Evolutionary conservation across 768 basidiomycete genomes (phyloP).

Genomic region (Lactarius vividus): DNA sequence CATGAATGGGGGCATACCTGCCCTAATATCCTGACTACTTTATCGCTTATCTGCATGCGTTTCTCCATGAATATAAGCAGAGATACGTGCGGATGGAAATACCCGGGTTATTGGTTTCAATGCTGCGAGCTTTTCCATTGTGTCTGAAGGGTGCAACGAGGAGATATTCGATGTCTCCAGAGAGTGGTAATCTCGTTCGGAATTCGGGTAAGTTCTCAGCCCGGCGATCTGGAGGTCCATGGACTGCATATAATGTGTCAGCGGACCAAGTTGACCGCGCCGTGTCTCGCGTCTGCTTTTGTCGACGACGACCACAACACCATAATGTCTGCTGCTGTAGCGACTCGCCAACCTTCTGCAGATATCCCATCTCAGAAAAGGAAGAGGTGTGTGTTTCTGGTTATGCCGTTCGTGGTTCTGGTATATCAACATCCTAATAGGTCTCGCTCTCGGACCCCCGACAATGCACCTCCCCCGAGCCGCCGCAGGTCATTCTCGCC

Average conservation of each 20-base stretch:
- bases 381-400: conserved; percentile 17
- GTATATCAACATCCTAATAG: conserved; percentile 24
- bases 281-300: not conserved
- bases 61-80: conserved; percentile 3
- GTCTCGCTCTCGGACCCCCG: conserved; percentile 36
- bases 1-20: conserved; percentile 48
- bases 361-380: conserved; percentile 21
- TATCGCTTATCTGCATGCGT: conserved; percentile 56
- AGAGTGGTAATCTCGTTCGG: not conserved
- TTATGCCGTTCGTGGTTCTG: not conserved
- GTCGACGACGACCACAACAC: conserved; percentile 8
- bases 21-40: conserved; percentile 67
- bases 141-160: not conserved
- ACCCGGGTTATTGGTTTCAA: conserved; percentile 57
- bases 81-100: conserved; percentile 23
- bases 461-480: conserved; percentile 40
- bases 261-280: not conserved
- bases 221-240: conserved; percentile 2
- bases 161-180: no score
- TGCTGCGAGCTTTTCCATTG: conserved; percentile 52
- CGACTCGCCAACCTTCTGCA: not conserved
- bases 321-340: conserved; percentile 19
- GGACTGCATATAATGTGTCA: conserved; percentile 16
- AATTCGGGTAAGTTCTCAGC: not conserved
- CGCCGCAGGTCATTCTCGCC: conserved; percentile 46